Evolutionary conservation across 306 rosid genomes (phyloP).

Genomic region (Acacia crassicarpa): DNA sequence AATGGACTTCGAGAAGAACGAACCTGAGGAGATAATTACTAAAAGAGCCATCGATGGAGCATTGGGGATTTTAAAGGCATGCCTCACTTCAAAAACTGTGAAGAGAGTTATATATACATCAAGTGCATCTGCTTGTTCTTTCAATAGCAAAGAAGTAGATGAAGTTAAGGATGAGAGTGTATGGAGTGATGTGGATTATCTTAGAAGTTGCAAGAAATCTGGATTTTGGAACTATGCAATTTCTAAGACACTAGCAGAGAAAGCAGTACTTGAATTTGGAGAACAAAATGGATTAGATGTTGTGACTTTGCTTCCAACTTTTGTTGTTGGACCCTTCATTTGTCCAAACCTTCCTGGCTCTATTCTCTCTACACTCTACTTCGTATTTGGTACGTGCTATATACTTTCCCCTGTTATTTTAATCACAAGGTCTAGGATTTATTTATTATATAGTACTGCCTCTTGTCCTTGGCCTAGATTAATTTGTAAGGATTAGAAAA

Average conservation of each 20-base stretch:
- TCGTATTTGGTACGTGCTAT: not conserved
- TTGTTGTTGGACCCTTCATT: not conserved
- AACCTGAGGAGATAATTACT: not conserved
- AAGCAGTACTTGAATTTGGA: not conserved
- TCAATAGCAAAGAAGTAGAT: not conserved
- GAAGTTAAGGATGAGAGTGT: not conserved
- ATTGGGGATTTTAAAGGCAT: not conserved
- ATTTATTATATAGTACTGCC: not conserved
- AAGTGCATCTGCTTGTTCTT: not conserved
- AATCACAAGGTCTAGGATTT: not conserved
- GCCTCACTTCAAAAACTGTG: not conserved
- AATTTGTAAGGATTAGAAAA: too few species aligned
- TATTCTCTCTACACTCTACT: not conserved
- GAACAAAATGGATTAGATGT: not conserved
- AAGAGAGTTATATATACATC: not conserved
- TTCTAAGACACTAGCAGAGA: not conserved
- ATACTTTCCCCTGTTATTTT: not conserved
- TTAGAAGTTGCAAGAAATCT: not conserved
- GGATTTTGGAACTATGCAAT: not conserved
- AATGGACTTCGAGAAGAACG: not conserved
- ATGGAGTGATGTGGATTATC: not conserved
- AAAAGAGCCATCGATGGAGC: not conserved
- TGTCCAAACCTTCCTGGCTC: not conserved
- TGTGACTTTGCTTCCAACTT: not conserved
- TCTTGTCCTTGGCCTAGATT: too few species aligned